A percentile compares a stretch with the other conserved stretches of the same genome.
phyloP scores from a whole-genome alignment of 2,329 filamentous ascomycete species.

The Ceratocystis smalleyi region DNA sequence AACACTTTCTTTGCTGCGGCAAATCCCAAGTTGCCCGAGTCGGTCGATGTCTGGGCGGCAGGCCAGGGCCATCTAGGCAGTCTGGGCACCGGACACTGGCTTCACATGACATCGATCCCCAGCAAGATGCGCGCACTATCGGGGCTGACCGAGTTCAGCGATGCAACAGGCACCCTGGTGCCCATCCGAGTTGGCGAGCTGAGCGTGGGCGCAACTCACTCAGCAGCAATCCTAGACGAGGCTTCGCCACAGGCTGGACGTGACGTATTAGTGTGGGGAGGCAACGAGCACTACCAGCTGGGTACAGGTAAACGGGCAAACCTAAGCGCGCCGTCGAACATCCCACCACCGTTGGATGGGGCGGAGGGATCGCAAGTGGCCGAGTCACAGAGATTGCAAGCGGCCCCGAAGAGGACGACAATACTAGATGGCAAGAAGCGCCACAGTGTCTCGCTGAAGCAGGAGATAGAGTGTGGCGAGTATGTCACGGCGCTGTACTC shows the following conservation, averaged over 20 bases:
- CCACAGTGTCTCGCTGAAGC: conserved; percentile 60
- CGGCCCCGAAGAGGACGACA: conserved; percentile 61
- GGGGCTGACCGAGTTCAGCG: conserved; percentile 75
- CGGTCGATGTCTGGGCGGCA: conserved; percentile 70
- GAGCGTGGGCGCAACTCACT: conserved; percentile 65
- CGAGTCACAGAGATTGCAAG: conserved; percentile 60
- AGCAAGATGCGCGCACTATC: conserved; percentile 72
- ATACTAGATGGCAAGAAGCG: conserved; percentile 45
- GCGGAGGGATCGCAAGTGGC: conserved; percentile 36
- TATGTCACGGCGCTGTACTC: conserved; percentile 76
- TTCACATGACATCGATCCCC: conserved; percentile 63
- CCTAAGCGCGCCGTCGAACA: conserved; percentile 56
- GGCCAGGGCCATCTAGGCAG: conserved; percentile 73
- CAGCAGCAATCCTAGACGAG: conserved; percentile 70
- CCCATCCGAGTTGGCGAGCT: conserved; percentile 66
- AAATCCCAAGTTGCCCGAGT: conserved; percentile 32
- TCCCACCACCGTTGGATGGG: conserved; percentile 56
- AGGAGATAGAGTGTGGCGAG: conserved; percentile 74
- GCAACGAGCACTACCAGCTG: conserved; percentile 85
- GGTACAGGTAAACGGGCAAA: conserved; percentile 85
- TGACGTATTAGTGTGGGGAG: conserved; percentile 85
- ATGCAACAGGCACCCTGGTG: conserved; percentile 46
- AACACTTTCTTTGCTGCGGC: conserved; percentile 72
- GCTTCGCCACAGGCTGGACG: conserved; percentile 49
- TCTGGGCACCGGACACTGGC: conserved; percentile 77